Conservation (phyloP, 176 grass and related monocot species). For the Rhynchospora pubera region DNA sequence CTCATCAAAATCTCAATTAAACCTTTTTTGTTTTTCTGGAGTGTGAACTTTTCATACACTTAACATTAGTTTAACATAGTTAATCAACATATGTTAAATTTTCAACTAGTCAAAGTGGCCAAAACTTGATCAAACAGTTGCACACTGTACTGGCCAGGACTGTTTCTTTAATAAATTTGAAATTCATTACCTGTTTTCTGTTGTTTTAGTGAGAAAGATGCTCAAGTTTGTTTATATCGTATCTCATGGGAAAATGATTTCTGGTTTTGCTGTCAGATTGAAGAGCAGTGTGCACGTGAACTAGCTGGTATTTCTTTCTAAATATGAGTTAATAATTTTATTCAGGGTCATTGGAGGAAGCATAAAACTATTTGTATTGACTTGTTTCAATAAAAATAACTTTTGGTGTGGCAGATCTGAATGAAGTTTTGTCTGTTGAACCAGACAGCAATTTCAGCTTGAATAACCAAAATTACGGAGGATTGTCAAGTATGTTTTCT, state of each 20-base stretch:
- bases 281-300: slow-evolving; percentile 47
- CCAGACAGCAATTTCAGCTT: slow-evolving; percentile 54
- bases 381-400: slow-evolving; percentile 1
- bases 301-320: slow-evolving; percentile 45
- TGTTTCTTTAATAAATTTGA: neutral
- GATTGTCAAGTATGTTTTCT: slow-evolving; percentile 15
- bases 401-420: slow-evolving; percentile 43
- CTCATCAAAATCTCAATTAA: too few species aligned
- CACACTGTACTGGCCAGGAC: neutral
- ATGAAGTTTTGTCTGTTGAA: slow-evolving; percentile 66
- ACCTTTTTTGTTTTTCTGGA: too few species aligned
- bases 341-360: neutral
- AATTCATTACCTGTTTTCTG: neutral
- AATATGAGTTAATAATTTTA: neutral
- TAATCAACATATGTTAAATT: neutral
- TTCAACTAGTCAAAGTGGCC: neutral
- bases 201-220: slow-evolving; percentile 70
- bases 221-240: slow-evolving; percentile 82
- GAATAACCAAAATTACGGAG: slow-evolving; percentile 55
- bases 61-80: neutral
- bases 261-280: slow-evolving; percentile 86
- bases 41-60: neutral
- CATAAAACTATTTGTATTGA: neutral
- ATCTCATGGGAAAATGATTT: slow-evolving; percentile 78
- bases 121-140: neutral